A percentile compares a stretch with the other conserved stretches of the same genome.
Conservation (phyloP, 306 rosid genomes). For the Abrus pulchellus region DNA sequence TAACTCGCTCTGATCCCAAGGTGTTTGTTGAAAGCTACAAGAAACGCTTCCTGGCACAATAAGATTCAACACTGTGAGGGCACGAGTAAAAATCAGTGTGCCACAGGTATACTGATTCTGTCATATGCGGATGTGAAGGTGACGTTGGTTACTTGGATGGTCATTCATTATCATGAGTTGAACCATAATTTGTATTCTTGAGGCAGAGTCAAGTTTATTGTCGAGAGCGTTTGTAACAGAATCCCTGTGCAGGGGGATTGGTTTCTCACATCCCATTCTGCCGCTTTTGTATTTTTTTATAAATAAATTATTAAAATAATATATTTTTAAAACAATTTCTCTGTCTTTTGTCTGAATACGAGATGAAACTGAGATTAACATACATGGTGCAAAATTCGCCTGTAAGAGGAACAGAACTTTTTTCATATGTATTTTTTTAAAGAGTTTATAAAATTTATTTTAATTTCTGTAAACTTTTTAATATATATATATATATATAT, state of each 20-base stretch:
- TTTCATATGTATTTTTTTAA: too few relatives aligned
- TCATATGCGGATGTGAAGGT: slow-evolving; percentile 5
- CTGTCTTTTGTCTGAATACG: too few relatives aligned
- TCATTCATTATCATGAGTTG: background rate
- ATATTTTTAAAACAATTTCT: too few relatives aligned
- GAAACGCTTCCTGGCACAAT: slow-evolving; percentile 62
- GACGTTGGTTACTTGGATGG: background rate
- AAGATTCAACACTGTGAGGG: background rate
- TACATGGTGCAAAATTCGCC: too few relatives aligned
- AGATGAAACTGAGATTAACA: too few relatives aligned
- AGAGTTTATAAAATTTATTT: too few relatives aligned
- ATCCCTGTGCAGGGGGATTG: background rate
- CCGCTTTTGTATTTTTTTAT: too few relatives aligned
- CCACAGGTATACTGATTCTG: background rate
- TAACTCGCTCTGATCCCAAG: slow-evolving; percentile 64
- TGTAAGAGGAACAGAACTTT: too few relatives aligned
- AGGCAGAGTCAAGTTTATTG: background rate
- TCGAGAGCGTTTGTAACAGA: background rate
- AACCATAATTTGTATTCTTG: background rate
- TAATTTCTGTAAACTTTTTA: too few relatives aligned
- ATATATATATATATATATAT: too few relatives aligned
- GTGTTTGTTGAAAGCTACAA: slow-evolving; percentile 69
- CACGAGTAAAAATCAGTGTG: background rate
- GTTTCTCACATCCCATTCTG: background rate
- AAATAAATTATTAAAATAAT: too few relatives aligned